Base-by-base conservation (phyloP, 768 basidiomycete species). In the Boletus vermiculosoides region DNA sequence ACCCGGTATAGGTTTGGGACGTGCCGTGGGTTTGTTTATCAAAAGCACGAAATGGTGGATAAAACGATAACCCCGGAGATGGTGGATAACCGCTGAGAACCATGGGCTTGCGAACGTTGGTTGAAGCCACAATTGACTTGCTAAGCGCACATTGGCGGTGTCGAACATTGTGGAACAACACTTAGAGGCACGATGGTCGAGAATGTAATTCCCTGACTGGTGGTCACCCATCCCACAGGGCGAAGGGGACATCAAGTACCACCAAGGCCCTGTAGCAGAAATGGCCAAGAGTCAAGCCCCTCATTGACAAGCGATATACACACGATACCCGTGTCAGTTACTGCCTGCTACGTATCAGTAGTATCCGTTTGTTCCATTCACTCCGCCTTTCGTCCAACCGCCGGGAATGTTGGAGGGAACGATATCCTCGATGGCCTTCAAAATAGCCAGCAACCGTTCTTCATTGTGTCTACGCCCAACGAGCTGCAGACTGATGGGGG, bases 401-500 rank as follows among this genome's bases (percentile, higher is more conserved):
- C 65, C 65, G 2, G 63, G 59, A 54, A 48, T 39, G 28, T 45
- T 20, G 22, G 65, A 50, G 12, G 69, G 62, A 33, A 71, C 42
- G 41, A 57, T 45, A 11, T 55, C 28, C 34, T 82, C 80, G 25
- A 81, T 71, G 22, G 70, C 70, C 25, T 72, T 68, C 54, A 80
- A 64, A 59, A 78, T 75, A 20, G 76, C 78, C 52, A 83, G 66
- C 16, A 83, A 61, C 49, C 74, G 75, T 57, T 83, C 81, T 62
- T 83, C 81, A 45, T 80, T 78, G 63, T 76, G 75, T 34, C 80
- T 76, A 54, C 78, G 71, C 20, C 82, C 82, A 20, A 83, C 72
- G 10, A 83, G 69, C 69, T 83, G 81, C 45, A 83, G 65, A 34
- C 74, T 61, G 54, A 83, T 67, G 1, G 82, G 76, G 5, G 77